Conservation (phyloP, 768 basidiomycete genomes). For the Auriscalpium vulgare region DNA sequence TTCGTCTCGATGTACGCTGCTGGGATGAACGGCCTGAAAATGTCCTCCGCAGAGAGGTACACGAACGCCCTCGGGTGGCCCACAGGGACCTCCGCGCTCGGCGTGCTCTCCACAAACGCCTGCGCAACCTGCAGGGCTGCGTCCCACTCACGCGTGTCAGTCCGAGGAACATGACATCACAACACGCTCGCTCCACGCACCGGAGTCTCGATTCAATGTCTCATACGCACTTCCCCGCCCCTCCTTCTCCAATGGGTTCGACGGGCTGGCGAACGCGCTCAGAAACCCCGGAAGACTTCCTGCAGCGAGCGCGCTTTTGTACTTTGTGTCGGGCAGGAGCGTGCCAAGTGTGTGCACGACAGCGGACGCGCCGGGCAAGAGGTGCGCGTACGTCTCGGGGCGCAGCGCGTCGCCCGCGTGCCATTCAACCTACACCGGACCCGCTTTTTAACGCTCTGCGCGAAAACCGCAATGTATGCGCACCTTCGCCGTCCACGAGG, state of each 20-base stretch:
- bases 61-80: constrained; percentile 61
- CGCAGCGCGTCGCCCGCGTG: constrained; percentile 73
- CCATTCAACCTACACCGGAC: constrained; percentile 69
- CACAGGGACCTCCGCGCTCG: constrained; percentile 16
- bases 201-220: constrained; percentile 80
- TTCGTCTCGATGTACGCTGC: constrained; percentile 90
- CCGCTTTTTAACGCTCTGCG: neutral
- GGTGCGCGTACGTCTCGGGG: constrained; percentile 61
- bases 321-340: constrained; percentile 70
- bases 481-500: constrained; percentile 79
- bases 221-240: constrained; percentile 53
- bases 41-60: constrained; percentile 92
- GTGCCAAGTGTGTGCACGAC: constrained; percentile 94
- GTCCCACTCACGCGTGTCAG: constrained; percentile 2
- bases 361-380: constrained; percentile 60
- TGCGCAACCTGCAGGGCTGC: constrained; percentile 71
- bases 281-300: constrained; percentile 36
- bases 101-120: constrained; percentile 50
- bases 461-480: constrained; percentile 13
- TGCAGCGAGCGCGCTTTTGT: constrained; percentile 66
- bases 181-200: constrained; percentile 36
- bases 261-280: constrained; percentile 41
- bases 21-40: constrained; percentile 82
- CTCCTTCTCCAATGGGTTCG: constrained; percentile 54
- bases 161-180: constrained; percentile 2